Percentiles rank a stretch among this genome's conserved stretches.
These are phyloP conservation scores for Neckera pumila DNA, from an alignment of 225 moss, liverwort and hornwort species.

Conservation along the genomic window DNA sequence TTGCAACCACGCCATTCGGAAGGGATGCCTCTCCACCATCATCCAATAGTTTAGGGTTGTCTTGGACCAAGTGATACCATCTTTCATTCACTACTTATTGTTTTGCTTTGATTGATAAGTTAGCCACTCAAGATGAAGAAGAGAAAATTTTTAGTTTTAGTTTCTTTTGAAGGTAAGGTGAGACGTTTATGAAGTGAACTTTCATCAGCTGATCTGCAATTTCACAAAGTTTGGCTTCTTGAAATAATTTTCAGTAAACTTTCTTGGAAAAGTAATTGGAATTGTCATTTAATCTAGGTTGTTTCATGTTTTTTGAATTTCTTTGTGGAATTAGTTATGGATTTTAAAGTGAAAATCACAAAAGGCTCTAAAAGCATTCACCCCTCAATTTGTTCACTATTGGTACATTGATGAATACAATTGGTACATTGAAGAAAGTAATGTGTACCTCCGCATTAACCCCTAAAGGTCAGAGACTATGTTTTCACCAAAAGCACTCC, in stretches of 20 bases:
- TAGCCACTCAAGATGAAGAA: no score
- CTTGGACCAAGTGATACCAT: background rate
- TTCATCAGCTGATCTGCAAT: background rate
- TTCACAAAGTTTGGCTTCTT: background rate
- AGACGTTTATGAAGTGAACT: background rate
- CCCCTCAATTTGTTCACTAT: background rate
- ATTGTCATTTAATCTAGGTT: background rate
- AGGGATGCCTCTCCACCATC: no score
- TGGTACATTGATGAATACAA: no score
- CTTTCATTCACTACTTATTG: background rate
- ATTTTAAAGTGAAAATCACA: background rate
- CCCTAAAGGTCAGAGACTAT: no score
- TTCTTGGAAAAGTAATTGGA: background rate
- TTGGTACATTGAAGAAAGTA: background rate
- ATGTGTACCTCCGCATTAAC: background rate
- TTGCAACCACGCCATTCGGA: no score
- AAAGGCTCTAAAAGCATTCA: background rate
- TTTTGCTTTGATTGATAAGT: no score
- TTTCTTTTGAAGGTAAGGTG: no score
- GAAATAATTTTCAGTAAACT: background rate
- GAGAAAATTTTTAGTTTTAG: no score
- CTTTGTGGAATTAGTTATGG: background rate
- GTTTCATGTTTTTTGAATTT: background rate
- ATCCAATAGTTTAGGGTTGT: no score
- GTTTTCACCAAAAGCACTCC: no score